Base-by-base conservation (phyloP, 768 basidiomycete genomes). In the Rhizopogon vinicolor region DNA sequence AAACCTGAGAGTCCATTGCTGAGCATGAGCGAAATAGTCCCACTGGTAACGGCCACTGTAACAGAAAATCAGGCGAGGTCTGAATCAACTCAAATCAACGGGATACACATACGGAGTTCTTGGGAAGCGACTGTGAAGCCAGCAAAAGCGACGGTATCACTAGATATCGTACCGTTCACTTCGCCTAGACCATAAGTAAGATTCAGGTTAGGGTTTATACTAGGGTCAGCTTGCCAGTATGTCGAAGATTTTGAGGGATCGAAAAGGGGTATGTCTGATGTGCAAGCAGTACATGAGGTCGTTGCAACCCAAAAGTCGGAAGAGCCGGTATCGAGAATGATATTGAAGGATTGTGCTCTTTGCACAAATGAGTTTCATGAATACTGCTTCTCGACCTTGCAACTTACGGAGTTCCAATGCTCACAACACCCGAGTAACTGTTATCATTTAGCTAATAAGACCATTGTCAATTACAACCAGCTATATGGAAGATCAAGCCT, bases 291-390 rank as follows among this genome's bases (percentile, higher is more conserved):
- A 63, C 82, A 93, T 25, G 64, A 46, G 0, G 71, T 67, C 14
- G 78, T 76, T 0, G 86, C 85, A 7, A 99, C 78, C 95, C 94
- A 99, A 5, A 98, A 74, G 70, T 98, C 96, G n/a, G 84, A 84
- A 0, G 89, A 92, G 13, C 93, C 93, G 0, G 96, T 98, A 69
- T 98, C 96, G 35, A 98, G 81, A 53, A 97, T 84, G 53, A 97
- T 76, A 52, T 85, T 76, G 65, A 97, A 87, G 3, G 72, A 41
- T 67, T 93, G 91, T 0, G 84, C 68, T 10, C 85, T 87, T 29
- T 0, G 33, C 39, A 55, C 37, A 39, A 14, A 13, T 37, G 52
- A 63, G 5, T 61, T 45, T 57, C 54, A 29, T 18, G 51, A 16
- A 45, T 7, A 40, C 37, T 43, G 22, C 5, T 10, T 18, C 29